phyloP scores from a whole-genome alignment of 345 rosid species.

The Citrus hindsii region DNA sequence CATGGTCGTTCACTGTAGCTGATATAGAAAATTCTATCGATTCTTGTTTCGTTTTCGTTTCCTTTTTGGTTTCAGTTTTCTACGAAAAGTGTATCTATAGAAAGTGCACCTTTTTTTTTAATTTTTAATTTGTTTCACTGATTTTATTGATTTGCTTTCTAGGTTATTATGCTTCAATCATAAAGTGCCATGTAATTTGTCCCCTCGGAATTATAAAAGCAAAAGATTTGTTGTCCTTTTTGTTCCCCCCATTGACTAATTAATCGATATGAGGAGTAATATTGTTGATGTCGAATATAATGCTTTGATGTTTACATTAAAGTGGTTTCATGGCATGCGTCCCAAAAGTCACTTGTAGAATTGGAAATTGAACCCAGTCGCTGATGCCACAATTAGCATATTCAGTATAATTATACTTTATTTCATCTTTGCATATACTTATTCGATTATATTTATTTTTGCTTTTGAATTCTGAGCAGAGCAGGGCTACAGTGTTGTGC shows the following conservation, averaged over 20 bases:
- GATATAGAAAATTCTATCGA: background rate
- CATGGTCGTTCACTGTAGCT: background rate
- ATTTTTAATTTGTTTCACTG: no score
- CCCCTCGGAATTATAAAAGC: background rate
- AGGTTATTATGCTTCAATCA: no score
- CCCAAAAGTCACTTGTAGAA: conserved; percentile 1
- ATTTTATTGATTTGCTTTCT: no score
- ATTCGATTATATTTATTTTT: background rate
- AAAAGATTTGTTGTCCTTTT: background rate
- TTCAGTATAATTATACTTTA: background rate
- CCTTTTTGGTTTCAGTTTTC: background rate
- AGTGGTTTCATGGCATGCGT: background rate
- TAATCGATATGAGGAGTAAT: no score
- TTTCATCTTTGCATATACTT: background rate
- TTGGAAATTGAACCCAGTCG: background rate
- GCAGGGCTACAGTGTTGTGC: conserved; percentile 82
- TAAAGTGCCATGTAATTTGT: background rate
- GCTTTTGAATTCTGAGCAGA: conserved; percentile 41
- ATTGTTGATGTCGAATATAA: no score
- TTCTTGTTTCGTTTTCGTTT: background rate
- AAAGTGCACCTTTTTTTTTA: no score
- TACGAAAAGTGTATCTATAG: no score
- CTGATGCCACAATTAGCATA: background rate
- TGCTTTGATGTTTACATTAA: background rate
- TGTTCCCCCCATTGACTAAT: background rate